These are phyloP conservation scores for Stachybotrys elegans DNA, from an alignment of 2,329 filamentous ascomycete genomes.

Conservation along the genomic window DNA sequence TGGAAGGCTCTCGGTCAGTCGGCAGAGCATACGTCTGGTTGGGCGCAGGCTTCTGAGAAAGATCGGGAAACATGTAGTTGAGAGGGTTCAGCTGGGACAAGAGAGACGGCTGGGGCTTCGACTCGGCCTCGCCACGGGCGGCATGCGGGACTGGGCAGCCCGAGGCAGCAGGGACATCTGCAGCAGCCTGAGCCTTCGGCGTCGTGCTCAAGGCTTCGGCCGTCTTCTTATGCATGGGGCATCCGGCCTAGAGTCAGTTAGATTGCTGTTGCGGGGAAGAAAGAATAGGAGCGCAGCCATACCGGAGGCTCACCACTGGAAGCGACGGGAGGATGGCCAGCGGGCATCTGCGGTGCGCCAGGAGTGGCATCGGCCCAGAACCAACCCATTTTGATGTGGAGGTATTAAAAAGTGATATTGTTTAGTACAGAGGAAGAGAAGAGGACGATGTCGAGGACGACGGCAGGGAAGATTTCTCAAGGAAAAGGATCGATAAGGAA, in stretches of 20 bases:
- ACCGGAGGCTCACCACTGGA: slow-evolving; percentile 27
- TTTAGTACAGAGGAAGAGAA: slow-evolving; percentile 1
- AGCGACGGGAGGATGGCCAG: slow-evolving; percentile 24
- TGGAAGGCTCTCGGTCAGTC: slow-evolving; percentile 75
- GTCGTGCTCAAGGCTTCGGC: slow-evolving; percentile 39
- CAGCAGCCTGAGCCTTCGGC: slow-evolving; percentile 16
- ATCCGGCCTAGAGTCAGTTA: slow-evolving; percentile 35
- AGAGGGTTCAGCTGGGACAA: slow-evolving; percentile 60
- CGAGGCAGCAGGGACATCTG: slow-evolving; percentile 23
- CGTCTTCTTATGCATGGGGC: slow-evolving; percentile 54
- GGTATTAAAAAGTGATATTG: slow-evolving; percentile 1
- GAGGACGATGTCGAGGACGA: not conserved
- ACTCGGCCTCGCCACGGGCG: slow-evolving; percentile 15
- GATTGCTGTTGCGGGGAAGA: not conserved
- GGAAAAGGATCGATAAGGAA: slow-evolving; percentile 10
- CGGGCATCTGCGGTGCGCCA: slow-evolving; percentile 25
- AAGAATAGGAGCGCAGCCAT: slow-evolving; percentile 8
- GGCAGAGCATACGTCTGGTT: slow-evolving; percentile 72
- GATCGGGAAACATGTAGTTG: slow-evolving; percentile 90
- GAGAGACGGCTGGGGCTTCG: slow-evolving; percentile 38
- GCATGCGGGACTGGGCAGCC: slow-evolving; percentile 43
- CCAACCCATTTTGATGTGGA: slow-evolving; percentile 48
- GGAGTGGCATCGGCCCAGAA: slow-evolving; percentile 53
- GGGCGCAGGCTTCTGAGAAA: slow-evolving; percentile 73
- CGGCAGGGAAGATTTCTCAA: slow-evolving; percentile 2